phyloP scores from a whole-genome alignment of 208 protist species.

The Polymyxa betae region DNA sequence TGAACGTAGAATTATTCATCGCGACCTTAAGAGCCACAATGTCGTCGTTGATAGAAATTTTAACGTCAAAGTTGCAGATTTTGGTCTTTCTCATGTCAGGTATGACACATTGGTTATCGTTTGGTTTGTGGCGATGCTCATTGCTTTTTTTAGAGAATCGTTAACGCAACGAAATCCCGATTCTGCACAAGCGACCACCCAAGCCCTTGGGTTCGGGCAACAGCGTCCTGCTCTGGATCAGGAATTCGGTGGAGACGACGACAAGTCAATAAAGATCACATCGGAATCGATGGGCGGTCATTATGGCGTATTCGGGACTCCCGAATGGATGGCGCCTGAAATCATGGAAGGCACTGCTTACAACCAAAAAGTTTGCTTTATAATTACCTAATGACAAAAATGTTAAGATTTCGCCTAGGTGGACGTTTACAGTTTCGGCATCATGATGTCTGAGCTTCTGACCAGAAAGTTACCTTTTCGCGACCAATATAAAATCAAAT shows the following conservation, averaged over 20 bases:
- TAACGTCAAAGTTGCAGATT: slow-evolving; percentile 57
- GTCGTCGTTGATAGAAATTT: slow-evolving; percentile 45
- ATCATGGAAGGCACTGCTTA: slow-evolving; percentile 53
- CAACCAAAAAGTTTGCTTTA: slow-evolving; percentile 51
- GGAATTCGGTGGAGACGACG: too few relatives aligned
- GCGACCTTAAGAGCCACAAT: slow-evolving; percentile 53
- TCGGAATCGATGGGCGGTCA: slow-evolving; percentile 46
- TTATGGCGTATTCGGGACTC: slow-evolving; percentile 44
- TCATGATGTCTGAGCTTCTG: slow-evolving; percentile 46
- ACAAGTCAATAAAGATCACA: slow-evolving; percentile 45
- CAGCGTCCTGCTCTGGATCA: too few relatives aligned
- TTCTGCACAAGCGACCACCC: too few relatives aligned
- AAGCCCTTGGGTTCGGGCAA: too few relatives aligned
- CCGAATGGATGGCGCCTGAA: slow-evolving; percentile 44
- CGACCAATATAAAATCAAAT: slow-evolving; percentile 52
- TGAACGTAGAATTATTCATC: slow-evolving; percentile 52
- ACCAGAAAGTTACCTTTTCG: slow-evolving; percentile 45
- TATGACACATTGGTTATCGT: not conserved
- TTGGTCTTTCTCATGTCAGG: slow-evolving; percentile 52
- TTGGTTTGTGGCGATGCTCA: too few relatives aligned
- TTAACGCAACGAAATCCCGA: not conserved
- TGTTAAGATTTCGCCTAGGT: not conserved
- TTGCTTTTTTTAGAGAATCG: not conserved
- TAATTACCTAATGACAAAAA: too few relatives aligned
- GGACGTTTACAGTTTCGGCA: slow-evolving; percentile 50